Evolutionary conservation across 441 rosid genomes (phyloP).

Genomic region (Erodium texanum): DNA sequence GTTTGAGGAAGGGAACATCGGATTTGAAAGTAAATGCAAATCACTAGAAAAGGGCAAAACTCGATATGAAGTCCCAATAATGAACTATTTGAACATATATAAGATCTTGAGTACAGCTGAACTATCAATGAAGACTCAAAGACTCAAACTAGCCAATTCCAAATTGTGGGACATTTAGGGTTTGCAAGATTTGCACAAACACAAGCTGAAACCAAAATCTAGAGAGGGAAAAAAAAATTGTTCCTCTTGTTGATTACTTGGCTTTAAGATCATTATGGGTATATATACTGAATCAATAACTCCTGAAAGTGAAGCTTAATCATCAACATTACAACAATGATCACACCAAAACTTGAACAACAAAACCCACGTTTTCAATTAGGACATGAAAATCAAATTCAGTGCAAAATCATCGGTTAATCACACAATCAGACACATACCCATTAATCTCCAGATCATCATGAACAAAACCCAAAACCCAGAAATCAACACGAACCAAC

Average conservation of each 20-base stretch:
- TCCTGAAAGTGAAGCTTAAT: too few species aligned
- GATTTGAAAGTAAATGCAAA: too few species aligned
- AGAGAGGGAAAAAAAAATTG: background rate
- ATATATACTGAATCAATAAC: background rate
- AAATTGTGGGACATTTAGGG: background rate
- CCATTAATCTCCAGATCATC: background rate
- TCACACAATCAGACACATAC: background rate
- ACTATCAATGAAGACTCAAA: too few species aligned
- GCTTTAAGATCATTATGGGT: background rate
- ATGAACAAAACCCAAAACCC: background rate
- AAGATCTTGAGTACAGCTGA: too few species aligned
- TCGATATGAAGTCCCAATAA: too few species aligned
- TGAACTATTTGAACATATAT: too few species aligned
- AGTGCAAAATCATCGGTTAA: background rate
- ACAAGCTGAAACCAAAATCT: too few species aligned
- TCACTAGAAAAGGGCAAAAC: too few species aligned
- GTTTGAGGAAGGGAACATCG: too few species aligned
- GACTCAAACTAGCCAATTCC: too few species aligned
- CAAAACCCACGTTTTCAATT: background rate
- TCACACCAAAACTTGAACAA: too few species aligned
- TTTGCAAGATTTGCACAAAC: background rate
- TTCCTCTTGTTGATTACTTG: background rate
- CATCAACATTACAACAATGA: too few species aligned
- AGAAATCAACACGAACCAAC: background rate
- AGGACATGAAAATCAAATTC: background rate